Evolutionary conservation across 805 yeast genomes (phyloP).

Genomic region (Ogataea ganodermae): DNA sequence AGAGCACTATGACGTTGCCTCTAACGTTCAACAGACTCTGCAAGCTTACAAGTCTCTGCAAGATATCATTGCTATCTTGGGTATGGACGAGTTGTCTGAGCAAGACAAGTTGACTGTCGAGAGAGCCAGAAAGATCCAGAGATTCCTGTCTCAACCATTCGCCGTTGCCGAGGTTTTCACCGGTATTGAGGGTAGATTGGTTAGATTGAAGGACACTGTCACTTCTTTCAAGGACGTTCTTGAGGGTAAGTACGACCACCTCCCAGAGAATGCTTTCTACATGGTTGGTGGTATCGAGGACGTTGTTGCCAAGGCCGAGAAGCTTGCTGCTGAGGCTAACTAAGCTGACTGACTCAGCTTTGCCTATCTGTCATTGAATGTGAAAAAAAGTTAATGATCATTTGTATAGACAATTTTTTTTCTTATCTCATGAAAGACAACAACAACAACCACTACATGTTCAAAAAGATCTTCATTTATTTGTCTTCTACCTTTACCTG

Average conservation of each 20-base stretch:
- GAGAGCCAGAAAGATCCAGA: conserved; percentile 99
- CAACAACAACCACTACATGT: conserved; percentile 15
- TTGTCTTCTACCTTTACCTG: conserved; percentile 15
- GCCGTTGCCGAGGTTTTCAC: conserved; percentile 99
- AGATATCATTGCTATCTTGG: conserved; percentile 99
- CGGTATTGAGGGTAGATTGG: conserved; percentile 98
- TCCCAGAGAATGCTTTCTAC: conserved; percentile 99
- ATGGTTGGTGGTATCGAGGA: conserved; percentile 99
- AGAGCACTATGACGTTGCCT: conserved; percentile 97
- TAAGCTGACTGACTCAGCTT: conserved; percentile 34
- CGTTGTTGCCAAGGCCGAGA: conserved; percentile 98
- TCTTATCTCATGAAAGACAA: conserved; percentile 19
- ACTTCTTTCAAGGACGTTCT: conserved; percentile 94
- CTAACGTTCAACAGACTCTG: conserved; percentile 94
- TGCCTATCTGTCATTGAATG: conserved; percentile 1
- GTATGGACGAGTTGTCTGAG: conserved; percentile 99
- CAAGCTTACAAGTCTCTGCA: conserved; percentile 99
- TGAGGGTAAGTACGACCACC: conserved; percentile 97
- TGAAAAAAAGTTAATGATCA: conserved; percentile 13
- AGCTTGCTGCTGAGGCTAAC: conserved; percentile 91
- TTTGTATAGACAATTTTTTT: conserved; percentile 23
- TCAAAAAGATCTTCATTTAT: conserved; percentile 14
- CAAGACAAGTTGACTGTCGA: conserved; percentile 98
- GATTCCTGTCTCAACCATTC: conserved; percentile 99
- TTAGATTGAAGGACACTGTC: conserved; percentile 93